Evolutionary conservation across 805 yeast species (phyloP), one percentile per base, ranked within the genome.

Genomic region (Suhomyces faveliae): DNA sequence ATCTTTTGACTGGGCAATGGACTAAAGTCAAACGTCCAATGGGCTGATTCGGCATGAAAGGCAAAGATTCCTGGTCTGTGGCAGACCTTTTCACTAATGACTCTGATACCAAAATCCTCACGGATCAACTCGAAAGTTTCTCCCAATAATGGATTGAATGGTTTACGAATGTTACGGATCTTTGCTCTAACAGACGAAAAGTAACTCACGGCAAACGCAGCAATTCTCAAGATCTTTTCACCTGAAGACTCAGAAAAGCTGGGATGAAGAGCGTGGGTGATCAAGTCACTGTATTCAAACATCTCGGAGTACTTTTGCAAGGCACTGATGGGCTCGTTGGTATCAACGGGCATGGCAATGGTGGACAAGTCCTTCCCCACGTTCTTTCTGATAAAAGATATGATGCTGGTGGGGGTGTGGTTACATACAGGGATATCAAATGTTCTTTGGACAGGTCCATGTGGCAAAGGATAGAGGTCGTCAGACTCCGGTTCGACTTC

Each of bases 131-230:
- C 99, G 64, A 67, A 94, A 0, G 97, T 91, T 63, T 94, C 99
- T 17, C 98, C 97, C 15, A 94, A 70, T 44, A 94, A 73, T 8
- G 99, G 98, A 62, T 90, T 94, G 68, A 94, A 94, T 1, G 99
- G 98, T 61, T 94, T 94, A 53, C 99, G 77, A 35, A 79, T 64
- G 45, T 85, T 83, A 56, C 99, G 77, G 42, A 83, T 84, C 57
- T 87, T 90, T 29, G 80, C 79, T 49, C 97, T 73, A 57, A 81
- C 77, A 9, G 86, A 74, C 0, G 97, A 82, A 7, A 91, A 64
- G 48, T 78, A 79, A 21, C 91, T 82, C 3, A 88, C 78, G 0
- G 96, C 95, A 76, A 91, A 94, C 1, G 89, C 78, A 0, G 97
- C 91, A 42, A 89, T 74, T 40, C 84, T 72, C 53, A 89, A 63